Conservation (phyloP, 2,329 filamentous ascomycete species). For the Ustilaginoidea virens region DNA sequence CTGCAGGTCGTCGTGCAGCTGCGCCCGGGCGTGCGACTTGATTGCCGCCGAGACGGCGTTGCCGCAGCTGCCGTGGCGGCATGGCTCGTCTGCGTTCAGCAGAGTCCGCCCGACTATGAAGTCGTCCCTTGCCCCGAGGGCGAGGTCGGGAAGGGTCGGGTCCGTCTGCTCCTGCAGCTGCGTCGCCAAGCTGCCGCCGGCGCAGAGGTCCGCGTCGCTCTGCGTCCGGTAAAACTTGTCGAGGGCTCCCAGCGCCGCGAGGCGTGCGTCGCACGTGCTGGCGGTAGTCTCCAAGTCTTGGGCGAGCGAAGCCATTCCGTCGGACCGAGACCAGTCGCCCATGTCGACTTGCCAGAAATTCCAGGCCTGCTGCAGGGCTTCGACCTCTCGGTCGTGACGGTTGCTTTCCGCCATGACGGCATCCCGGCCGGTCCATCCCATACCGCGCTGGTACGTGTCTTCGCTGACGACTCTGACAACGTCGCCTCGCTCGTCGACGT, state of each 20-base stretch:
- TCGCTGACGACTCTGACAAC: constrained; percentile 66
- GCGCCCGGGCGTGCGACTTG: constrained; percentile 14
- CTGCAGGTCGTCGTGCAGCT: too few species aligned
- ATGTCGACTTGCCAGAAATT: constrained; percentile 52
- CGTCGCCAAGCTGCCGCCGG: constrained; percentile 28
- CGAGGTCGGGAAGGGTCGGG: constrained; percentile 42
- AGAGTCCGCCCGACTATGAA: constrained; percentile 31
- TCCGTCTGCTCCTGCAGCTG: constrained; percentile 40
- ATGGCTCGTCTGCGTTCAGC: constrained; percentile 27
- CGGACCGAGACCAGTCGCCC: constrained; percentile 36
- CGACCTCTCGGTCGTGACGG: constrained; percentile 36
- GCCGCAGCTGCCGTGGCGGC: constrained; percentile 14
- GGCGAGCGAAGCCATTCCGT: constrained; percentile 24
- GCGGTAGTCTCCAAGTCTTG: constrained; percentile 4
- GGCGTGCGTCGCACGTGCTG: constrained; percentile 8
- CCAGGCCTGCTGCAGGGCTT: constrained; percentile 49
- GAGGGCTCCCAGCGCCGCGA: constrained; percentile 30
- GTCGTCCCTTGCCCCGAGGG: constrained; percentile 31
- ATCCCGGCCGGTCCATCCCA: constrained; percentile 63
- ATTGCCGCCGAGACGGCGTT: constrained; percentile 13
- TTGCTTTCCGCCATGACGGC: constrained; percentile 21
- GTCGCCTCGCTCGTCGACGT: constrained; percentile 51
- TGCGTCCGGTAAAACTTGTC: constrained; percentile 40
- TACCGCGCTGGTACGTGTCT: constrained; percentile 59
- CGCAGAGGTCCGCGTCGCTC: constrained; percentile 51